These are phyloP conservation scores for Lyophyllum decastes DNA, from an alignment of 768 basidiomycete genomes.

Conservation along the genomic window DNA sequence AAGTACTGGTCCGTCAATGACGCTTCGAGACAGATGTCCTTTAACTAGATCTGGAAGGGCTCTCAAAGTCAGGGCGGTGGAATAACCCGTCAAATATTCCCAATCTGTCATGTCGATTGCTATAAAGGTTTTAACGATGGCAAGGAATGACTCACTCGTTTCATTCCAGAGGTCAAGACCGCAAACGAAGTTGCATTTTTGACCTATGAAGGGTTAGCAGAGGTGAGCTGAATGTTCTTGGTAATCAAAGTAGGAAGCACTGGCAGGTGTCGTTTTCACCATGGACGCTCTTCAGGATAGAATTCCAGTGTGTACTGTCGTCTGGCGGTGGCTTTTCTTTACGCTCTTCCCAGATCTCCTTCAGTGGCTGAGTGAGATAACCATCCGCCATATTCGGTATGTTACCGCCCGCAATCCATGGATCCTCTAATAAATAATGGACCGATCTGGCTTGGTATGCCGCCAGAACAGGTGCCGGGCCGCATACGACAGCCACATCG, in stretches of 20 bases:
- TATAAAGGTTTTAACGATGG: no score
- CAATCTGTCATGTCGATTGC: conserved; percentile 11
- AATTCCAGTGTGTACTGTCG: conserved; percentile 18
- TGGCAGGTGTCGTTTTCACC: conserved; percentile 17
- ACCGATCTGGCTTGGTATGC: conserved; percentile 7
- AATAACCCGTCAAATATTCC: conserved; percentile 13
- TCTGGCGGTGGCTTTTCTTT: conserved; percentile 17
- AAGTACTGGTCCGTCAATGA: not conserved
- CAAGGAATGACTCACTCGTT: conserved; percentile 12
- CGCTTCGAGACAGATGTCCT: conserved; percentile 4
- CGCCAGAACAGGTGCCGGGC: conserved; percentile 2
- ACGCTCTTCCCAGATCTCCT: conserved; percentile 18
- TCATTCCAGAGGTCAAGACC: conserved; percentile 20
- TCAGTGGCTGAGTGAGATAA: conserved; percentile 17
- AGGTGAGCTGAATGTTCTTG: not conserved
- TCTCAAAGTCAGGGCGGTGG: not conserved
- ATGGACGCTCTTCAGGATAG: conserved; percentile 15
- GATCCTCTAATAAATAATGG: not conserved
- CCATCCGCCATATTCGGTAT: not conserved
- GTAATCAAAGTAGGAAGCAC: not conserved
- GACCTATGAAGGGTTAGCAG: conserved; percentile 9
- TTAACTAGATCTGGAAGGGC: not conserved
- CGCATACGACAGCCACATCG: not conserved
- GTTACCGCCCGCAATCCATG: not conserved
- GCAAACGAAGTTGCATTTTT: conserved; percentile 10